These are phyloP conservation scores for Tricholoma saponaceum DNA, from an alignment of 768 basidiomycete species.

Conservation along the genomic window DNA sequence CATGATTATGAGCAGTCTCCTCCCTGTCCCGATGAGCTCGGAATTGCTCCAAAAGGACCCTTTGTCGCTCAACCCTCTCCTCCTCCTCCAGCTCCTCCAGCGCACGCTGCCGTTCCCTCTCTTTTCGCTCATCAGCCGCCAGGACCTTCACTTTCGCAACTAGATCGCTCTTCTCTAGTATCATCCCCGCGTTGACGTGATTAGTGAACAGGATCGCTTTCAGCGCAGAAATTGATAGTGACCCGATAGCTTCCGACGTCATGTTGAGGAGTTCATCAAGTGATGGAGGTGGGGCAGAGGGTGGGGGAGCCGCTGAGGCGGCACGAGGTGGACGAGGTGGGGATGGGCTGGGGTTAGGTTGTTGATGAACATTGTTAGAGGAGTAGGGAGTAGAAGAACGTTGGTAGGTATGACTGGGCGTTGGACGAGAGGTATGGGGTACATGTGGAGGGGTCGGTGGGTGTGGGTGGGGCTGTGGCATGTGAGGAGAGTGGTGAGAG, in stretches of 20 bases:
- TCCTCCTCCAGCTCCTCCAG: constrained; percentile 44
- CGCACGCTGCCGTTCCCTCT: constrained; percentile 44
- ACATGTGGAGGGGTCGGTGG: constrained; percentile 7
- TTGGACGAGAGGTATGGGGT: constrained; percentile 12
- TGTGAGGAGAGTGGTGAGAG: constrained; percentile 6
- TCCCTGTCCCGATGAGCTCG: constrained; percentile 27
- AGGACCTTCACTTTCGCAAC: constrained; percentile 64
- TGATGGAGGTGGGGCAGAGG: constrained; percentile 46
- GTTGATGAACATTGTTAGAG: constrained; percentile 15
- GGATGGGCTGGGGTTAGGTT: constrained; percentile 15
- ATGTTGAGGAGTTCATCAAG: constrained; percentile 68
- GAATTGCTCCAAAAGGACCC: constrained; percentile 32
- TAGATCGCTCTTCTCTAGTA: constrained; percentile 88
- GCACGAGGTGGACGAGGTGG: constrained; percentile 43
- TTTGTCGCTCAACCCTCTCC: constrained; percentile 34
- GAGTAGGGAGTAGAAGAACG: constrained; percentile 18
- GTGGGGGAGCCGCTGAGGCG: constrained; percentile 32
- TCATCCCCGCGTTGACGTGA: constrained; percentile 70
- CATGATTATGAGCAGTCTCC: constrained; percentile 14
- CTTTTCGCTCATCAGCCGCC: constrained; percentile 58
- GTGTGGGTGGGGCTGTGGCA: neutral
- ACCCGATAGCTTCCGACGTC: constrained; percentile 48
- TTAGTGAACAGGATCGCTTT: constrained; percentile 80
- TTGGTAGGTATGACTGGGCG: constrained; percentile 19
- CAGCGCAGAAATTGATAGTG: constrained; percentile 65